Evolutionary conservation across 352 stramenopile genomes (phyloP).

Genomic region (Globisporangium yorkense): DNA sequence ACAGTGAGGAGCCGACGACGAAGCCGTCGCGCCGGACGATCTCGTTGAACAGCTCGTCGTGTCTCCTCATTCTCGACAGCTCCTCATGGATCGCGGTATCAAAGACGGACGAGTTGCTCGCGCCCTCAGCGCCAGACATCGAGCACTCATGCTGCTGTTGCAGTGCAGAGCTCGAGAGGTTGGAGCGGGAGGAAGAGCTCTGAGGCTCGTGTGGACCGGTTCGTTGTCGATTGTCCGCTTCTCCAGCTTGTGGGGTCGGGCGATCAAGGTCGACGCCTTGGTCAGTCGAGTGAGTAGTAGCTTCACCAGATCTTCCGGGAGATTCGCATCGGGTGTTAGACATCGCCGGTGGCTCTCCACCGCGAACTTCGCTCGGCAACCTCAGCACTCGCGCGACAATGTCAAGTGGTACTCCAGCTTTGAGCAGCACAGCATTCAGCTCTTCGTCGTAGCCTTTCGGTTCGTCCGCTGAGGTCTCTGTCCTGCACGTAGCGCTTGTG

Average conservation of each 20-base stretch:
- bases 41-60: neutral
- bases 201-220: neutral
- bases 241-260: no score
- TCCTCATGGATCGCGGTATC: conserved; percentile 3
- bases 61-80: neutral
- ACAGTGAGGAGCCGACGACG: neutral
- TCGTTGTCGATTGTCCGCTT: no score
- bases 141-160: neutral
- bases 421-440: conserved; percentile 22
- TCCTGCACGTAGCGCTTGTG: neutral
- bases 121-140: neutral
- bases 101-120: conserved; percentile 2
- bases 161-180: no score
- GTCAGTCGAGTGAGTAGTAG: no score
- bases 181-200: no score
- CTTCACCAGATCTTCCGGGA: neutral
- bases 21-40: neutral
- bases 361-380: neutral
- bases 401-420: conserved; percentile 29
- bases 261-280: no score
- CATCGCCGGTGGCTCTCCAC: neutral
- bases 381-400: conserved; percentile 22
- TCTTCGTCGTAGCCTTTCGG: conserved; percentile 12
- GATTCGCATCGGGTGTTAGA: neutral
- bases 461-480: neutral